A percentile compares a stretch with the other conserved stretches of the same genome.
Conservation (phyloP, 2,329 filamentous ascomycete species). For the Sarocladium brachiariae region DNA sequence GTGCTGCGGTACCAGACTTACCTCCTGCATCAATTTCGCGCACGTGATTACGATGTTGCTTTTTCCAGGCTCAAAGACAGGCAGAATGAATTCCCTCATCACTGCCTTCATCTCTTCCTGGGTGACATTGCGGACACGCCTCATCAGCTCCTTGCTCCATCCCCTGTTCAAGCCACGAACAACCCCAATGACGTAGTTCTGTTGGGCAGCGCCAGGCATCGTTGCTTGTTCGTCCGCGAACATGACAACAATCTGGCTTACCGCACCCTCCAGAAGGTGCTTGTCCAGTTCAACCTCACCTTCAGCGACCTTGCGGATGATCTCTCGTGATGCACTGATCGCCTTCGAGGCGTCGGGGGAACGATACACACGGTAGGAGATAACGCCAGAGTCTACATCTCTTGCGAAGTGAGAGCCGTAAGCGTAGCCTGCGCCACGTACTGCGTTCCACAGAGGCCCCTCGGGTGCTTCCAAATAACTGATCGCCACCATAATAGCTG, state of each 20-base stretch:
- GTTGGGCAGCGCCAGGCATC: conserved; percentile 71
- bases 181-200: conserved; percentile 77
- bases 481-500: conserved; percentile 79
- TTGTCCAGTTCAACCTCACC: conserved; percentile 69
- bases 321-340: conserved; percentile 66
- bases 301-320: conserved; percentile 67
- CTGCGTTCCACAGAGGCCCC: conserved; percentile 87
- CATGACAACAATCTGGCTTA: conserved; percentile 78
- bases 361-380: conserved; percentile 83
- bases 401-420: conserved; percentile 80
- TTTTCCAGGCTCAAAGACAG: conserved; percentile 71
- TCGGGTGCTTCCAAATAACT: conserved; percentile 91
- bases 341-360: conserved; percentile 86
- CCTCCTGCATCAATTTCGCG: conserved; percentile 76
- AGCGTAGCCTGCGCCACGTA: conserved; percentile 87
- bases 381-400: conserved; percentile 69
- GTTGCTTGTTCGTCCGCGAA: conserved; percentile 87
- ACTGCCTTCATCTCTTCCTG: conserved; percentile 69
- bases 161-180: conserved; percentile 68
- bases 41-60: conserved; percentile 87
- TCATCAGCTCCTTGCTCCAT: conserved; percentile 71
- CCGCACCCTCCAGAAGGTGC: conserved; percentile 79
- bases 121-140: conserved; percentile 67
- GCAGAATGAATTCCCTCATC: conserved; percentile 68
- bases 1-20: conserved; percentile 27